Evolutionary conservation across 2,329 filamentous ascomycete genomes (phyloP).

Genomic region (Curvularia spicifera): DNA sequence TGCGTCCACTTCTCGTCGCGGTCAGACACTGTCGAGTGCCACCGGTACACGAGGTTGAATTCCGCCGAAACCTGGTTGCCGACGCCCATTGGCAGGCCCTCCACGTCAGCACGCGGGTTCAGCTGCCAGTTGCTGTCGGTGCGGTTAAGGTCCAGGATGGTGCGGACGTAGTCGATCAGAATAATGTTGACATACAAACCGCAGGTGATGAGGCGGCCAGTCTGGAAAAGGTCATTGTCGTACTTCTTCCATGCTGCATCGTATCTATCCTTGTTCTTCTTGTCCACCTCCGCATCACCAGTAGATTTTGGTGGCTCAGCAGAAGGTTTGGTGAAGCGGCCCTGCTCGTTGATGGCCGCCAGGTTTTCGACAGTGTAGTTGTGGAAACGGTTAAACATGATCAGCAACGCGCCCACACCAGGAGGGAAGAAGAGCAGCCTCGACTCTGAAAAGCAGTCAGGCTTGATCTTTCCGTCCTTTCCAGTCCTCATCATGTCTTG

Average conservation of each 20-base stretch:
- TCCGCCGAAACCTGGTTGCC: constrained; percentile 87
- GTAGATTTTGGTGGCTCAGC: constrained; percentile 29
- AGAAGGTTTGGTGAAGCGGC: constrained; percentile 73
- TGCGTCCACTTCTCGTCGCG: constrained; percentile 84
- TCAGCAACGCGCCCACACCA: constrained; percentile 70
- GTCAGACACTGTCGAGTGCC: constrained; percentile 79
- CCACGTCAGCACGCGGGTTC: constrained; percentile 74
- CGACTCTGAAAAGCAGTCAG: constrained; percentile 72
- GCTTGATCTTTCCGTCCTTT: constrained; percentile 71
- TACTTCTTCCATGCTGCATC: constrained; percentile 47
- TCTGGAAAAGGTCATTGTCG: constrained; percentile 59
- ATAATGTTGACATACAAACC: constrained; percentile 62
- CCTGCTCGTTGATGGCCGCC: constrained; percentile 83
- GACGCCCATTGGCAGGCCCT: constrained; percentile 69
- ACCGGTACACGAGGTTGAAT: constrained; percentile 87
- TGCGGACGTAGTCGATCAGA: constrained; percentile 61
- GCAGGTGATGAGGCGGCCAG: constrained; percentile 59
- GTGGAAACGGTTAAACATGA: constrained; percentile 78
- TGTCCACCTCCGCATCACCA: constrained; percentile 53
- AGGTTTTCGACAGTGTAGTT: constrained; percentile 83
- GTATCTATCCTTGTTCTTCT: constrained; percentile 29
- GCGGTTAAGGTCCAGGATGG: constrained; percentile 66
- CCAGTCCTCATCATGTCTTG: constrained; percentile 70
- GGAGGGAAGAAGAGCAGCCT: constrained; percentile 70
- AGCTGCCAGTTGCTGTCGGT: constrained; percentile 81